phyloP scores from a whole-genome alignment of 805 yeast species.

The Candida rishiriensis region DNA sequence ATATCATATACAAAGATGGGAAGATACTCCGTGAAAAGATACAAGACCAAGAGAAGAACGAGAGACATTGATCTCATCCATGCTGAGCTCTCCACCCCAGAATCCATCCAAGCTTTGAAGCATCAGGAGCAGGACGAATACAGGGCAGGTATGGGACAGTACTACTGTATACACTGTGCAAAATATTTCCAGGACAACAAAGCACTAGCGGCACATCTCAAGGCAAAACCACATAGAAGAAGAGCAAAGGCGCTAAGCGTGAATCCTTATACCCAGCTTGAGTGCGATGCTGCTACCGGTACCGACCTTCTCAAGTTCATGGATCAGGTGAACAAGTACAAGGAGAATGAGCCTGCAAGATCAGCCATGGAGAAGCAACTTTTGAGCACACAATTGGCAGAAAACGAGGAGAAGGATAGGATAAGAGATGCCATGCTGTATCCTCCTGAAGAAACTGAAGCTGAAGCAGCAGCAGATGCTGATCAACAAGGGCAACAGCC shows the following conservation, averaged over 20 bases:
- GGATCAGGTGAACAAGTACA: constrained; percentile 56
- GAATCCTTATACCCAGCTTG: constrained; percentile 83
- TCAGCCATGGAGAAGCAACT: constrained; percentile 36
- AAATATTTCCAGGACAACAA: constrained; percentile 78
- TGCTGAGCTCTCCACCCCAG: constrained; percentile 63
- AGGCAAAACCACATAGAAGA: constrained; percentile 80
- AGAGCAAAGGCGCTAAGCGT: constrained; percentile 69
- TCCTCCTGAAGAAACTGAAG: constrained; percentile 18
- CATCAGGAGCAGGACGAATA: constrained; percentile 86
- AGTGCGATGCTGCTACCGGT: constrained; percentile 90
- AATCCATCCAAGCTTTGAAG: constrained; percentile 59
- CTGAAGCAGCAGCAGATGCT: background rate
- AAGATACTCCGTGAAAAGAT: constrained; percentile 78
- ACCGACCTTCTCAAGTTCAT: constrained; percentile 63
- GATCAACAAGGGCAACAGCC: background rate
- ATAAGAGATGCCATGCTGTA: constrained; percentile 23
- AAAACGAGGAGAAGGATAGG: constrained; percentile 30
- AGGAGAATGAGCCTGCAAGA: constrained; percentile 44
- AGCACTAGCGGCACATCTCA: constrained; percentile 68
- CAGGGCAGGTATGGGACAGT: constrained; percentile 92
- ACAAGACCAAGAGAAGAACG: constrained; percentile 84
- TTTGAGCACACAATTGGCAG: constrained; percentile 24
- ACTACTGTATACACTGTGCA: constrained; percentile 91
- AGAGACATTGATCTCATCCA: constrained; percentile 81
- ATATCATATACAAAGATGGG: constrained; percentile 52